Base-by-base conservation (phyloP, 495 filamentous ascomycete species). In the Penicillium coprophilum region DNA sequence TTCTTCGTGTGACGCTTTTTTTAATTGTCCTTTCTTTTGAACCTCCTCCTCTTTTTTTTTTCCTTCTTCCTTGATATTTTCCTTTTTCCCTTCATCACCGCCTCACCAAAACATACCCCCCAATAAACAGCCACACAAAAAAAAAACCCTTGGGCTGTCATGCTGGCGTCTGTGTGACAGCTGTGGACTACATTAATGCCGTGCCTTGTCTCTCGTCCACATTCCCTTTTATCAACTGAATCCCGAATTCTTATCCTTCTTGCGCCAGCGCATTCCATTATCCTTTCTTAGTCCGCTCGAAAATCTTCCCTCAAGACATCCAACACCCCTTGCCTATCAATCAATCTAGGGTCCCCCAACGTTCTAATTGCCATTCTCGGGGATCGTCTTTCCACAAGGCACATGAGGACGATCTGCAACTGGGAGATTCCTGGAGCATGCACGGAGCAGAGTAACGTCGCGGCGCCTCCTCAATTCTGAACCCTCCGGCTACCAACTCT, bases 361-460 rank as follows among this genome's bases (percentile, higher is more conserved):
- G 55, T 59, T 64, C 62, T 62, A 24, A 41, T 41, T 51, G 23
- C 49, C 63, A 67, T 71, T 66, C 65, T 66, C 61, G 59, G 60
- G 48, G 60, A 68, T 62, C 62, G 60, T 52, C 61, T 63, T 64
- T 68, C 66, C 68, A 67, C 59, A 65, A 64, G 64, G 70, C 69
- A 70, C 65, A 75, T 73, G 73, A 77, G 66, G 69, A 63, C 65
- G 70, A 75, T 72, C 73, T 67, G 67, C 74, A 66, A 59, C 64
- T 74, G 71, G 66, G 71, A 76, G 69, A 67, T 76, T 77, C 69
- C 69, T 75, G 74, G 73, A 71, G 74, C 71, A 77, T 76, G 76
- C 73, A 76, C 74, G 72, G 73, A 74, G 76, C 65, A 67, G 69
- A 75, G 73, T 73, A 73, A 72, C 64, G 53, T 71, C 66, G 66